phyloP scores from a whole-genome alignment of 2,329 filamentous ascomycete species.

The Penicillium sp. region DNA sequence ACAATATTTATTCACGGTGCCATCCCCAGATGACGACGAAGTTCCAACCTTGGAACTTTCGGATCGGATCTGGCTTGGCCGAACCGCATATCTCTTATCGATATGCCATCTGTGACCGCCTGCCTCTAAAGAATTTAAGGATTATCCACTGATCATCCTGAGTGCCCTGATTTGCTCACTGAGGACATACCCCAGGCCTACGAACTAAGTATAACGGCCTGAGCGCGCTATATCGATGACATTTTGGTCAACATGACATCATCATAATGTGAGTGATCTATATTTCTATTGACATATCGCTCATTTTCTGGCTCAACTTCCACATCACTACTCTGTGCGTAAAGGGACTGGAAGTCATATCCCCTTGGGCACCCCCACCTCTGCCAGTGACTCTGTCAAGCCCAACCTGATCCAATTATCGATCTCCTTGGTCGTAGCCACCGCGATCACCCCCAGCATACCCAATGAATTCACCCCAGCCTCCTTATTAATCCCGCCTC shows the following conservation, averaged over 20 bases:
- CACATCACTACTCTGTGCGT: neutral
- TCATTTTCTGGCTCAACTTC: neutral
- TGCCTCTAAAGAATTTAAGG: neutral
- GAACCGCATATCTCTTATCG: slow-evolving; percentile 16
- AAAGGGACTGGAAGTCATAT: neutral
- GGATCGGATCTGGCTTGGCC: slow-evolving; percentile 15
- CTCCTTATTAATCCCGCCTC: neutral
- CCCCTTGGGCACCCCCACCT: neutral
- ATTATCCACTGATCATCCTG: neutral
- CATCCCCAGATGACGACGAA: slow-evolving; percentile 23
- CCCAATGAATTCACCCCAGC: neutral
- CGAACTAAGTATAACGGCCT: neutral
- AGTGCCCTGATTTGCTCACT: neutral
- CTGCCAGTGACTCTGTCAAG: neutral
- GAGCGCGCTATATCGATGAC: neutral
- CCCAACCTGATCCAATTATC: neutral
- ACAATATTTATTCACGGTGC: slow-evolving; percentile 19
- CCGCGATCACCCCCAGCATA: neutral
- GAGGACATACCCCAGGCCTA: neutral
- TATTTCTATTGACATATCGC: neutral
- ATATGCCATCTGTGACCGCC: slow-evolving; percentile 4
- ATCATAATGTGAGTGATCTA: neutral
- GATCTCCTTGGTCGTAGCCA: neutral
- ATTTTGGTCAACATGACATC: neutral
- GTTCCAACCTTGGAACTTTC: slow-evolving; percentile 10